phyloP scores from a whole-genome alignment of 2,329 filamentous ascomycete species.

The Hymenoscyphus scutula region DNA sequence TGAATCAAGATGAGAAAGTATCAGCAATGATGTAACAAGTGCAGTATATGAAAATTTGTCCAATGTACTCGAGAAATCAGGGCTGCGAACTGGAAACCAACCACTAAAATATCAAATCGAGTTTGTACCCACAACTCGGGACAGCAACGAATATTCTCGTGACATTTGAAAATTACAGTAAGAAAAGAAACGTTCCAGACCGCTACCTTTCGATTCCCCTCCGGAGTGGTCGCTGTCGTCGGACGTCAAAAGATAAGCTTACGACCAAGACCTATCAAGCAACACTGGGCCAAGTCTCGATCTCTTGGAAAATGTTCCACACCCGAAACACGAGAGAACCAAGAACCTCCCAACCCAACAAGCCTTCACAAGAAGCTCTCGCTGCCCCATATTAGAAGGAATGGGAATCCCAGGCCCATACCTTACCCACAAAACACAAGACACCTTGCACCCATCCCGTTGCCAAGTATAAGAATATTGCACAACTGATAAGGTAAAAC shows the following conservation, averaged over 20 bases:
- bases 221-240: not conserved
- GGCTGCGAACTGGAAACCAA: too few species aligned
- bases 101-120: too few species aligned
- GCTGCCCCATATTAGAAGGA: not conserved
- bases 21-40: not conserved
- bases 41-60: not conserved
- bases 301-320: not conserved
- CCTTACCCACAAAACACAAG: too few species aligned
- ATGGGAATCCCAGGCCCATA: not conserved
- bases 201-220: not conserved
- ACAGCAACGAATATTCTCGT: too few species aligned
- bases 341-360: not conserved
- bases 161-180: not conserved
- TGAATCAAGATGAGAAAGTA: not conserved
- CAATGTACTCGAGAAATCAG: not conserved
- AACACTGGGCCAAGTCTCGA: not conserved
- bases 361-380: not conserved
- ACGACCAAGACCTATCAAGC: not conserved
- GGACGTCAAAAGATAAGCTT: constrained; percentile 1
- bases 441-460: not conserved
- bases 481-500: not conserved
- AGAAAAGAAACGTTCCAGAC: not conserved
- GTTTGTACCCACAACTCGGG: too few species aligned
- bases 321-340: not conserved
- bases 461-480: not conserved